Percentiles rank a stretch among this genome's conserved stretches.
Evolutionary conservation across 495 filamentous ascomycete genomes (phyloP).

Genomic region (Aspergillus biplanus): DNA sequence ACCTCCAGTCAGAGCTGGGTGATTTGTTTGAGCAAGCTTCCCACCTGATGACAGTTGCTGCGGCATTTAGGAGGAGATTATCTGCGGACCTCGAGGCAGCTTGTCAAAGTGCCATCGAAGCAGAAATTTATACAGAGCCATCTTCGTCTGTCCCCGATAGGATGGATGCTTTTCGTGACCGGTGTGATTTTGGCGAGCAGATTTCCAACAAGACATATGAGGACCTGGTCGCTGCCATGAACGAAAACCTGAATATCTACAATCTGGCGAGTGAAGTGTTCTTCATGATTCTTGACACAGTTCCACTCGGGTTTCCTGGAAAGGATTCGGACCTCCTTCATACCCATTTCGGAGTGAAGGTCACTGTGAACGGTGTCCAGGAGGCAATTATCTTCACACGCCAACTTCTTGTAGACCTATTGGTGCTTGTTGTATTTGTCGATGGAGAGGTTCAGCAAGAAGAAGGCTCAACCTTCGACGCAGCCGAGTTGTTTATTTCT

Average conservation of each 20-base stretch:
- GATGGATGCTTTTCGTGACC: conserved; percentile 72
- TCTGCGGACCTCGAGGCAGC: conserved; percentile 63
- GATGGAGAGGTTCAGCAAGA: conserved; percentile 74
- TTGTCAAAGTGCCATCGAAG: conserved; percentile 61
- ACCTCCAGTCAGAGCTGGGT: conserved; percentile 43
- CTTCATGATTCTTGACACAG: conserved; percentile 48
- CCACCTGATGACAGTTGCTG: conserved; percentile 59
- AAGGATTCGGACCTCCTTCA: conserved; percentile 51
- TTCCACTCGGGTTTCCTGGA: conserved; percentile 41
- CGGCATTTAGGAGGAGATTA: conserved; percentile 60
- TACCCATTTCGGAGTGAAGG: conserved; percentile 72
- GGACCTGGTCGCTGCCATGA: conserved; percentile 41
- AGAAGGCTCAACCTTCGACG: conserved; percentile 67
- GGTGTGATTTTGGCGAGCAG: conserved; percentile 69
- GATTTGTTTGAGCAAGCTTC: conserved; percentile 43
- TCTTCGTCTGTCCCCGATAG: conserved; percentile 67
- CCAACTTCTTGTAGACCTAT: conserved; percentile 72
- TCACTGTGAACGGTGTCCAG: conserved; percentile 73
- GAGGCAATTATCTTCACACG: conserved; percentile 73
- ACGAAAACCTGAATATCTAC: conserved; percentile 43
- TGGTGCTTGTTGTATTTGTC: conserved; percentile 82
- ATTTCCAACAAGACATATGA: conserved; percentile 73
- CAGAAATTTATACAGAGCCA: conserved; percentile 71
- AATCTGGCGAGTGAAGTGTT: conserved; percentile 57
- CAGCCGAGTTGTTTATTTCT: conserved; percentile 66